These are phyloP conservation scores for Juglanconis oblonga DNA, from an alignment of 2,329 filamentous ascomycete species.

Conservation along the genomic window DNA sequence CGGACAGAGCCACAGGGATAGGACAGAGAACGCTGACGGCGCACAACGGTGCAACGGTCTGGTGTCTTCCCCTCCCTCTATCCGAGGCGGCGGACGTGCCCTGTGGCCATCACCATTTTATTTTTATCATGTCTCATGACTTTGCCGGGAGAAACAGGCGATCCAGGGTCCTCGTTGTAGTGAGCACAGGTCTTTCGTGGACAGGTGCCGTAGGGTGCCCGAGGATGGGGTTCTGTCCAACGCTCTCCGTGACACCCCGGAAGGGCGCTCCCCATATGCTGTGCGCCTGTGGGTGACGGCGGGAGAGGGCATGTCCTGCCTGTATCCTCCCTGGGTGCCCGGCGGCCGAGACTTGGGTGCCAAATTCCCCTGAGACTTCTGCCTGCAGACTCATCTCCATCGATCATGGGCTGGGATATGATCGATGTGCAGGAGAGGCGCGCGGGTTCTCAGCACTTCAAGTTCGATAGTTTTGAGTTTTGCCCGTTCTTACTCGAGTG, in stretches of 20 bases:
- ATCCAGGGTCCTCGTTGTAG: background rate
- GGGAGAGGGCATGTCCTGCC: background rate
- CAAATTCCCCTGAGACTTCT: background rate
- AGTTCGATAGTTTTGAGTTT: too few relatives aligned
- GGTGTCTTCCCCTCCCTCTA: background rate
- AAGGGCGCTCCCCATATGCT: background rate
- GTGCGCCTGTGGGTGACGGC: background rate
- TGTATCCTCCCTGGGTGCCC: background rate
- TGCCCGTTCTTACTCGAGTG: background rate
- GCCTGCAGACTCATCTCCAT: background rate
- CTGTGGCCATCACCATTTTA: background rate
- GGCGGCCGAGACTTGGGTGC: background rate
- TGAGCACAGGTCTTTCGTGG: background rate
- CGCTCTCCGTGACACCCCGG: background rate
- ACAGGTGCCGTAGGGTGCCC: background rate
- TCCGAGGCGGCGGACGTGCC: background rate
- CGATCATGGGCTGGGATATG: background rate
- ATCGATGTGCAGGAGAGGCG: background rate
- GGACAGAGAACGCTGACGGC: background rate
- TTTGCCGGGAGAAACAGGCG: background rate
- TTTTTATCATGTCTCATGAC: background rate
- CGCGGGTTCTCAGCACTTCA: too few relatives aligned
- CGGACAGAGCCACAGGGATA: background rate
- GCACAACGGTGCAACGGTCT: background rate
- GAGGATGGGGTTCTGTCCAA: background rate